These are phyloP conservation scores for Phytophthora chlamydospora DNA, from an alignment of 352 stramenopile genomes.

Conservation along the genomic window DNA sequence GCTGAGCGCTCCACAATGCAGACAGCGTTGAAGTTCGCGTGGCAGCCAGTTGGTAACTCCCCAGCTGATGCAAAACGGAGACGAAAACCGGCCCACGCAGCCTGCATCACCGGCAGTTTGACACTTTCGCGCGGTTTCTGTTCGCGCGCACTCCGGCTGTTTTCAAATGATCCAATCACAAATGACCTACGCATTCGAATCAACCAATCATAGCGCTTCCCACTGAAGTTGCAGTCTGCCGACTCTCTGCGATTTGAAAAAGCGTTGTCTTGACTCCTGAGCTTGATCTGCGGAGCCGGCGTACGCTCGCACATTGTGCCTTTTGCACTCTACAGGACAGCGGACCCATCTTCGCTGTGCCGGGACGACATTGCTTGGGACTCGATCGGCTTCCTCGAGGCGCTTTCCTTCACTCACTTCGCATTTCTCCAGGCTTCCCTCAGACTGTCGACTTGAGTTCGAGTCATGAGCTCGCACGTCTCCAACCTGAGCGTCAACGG, in stretches of 20 bases:
- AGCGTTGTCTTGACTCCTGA: conserved; percentile 8
- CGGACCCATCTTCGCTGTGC: conserved; percentile 12
- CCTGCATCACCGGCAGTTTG: conserved; percentile 18
- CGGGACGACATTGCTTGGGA: conserved; percentile 2
- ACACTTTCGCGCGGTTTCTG: conserved; percentile 11
- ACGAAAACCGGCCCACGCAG: conserved; percentile 13
- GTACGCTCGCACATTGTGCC: conserved; percentile 21
- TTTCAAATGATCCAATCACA: conserved; percentile 8
- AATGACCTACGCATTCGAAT: conserved; percentile 4
- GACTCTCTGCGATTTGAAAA: conserved; percentile 23
- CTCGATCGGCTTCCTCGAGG: not conserved
- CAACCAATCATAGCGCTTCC: conserved; percentile 17
- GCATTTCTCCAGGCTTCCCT: conserved; percentile 7
- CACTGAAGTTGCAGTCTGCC: conserved; percentile 15
- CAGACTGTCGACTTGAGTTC: not conserved
- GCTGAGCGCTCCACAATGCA: too few species aligned
- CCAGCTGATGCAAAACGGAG: too few species aligned
- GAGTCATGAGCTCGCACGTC: conserved; percentile 24
- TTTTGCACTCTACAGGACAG: not conserved
- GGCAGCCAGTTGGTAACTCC: not conserved
- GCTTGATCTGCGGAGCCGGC: conserved; percentile 20
- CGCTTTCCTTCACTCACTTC: conserved; percentile 21
- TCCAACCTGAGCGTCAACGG: conserved; percentile 37
- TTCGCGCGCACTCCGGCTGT: not conserved
- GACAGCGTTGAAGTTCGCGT: not conserved